Percentiles rank a stretch among this genome's conserved stretches.
phyloP scores from a whole-genome alignment of 1,284 basidiomycete genomes.

The Ceratobasidium sp. region DNA sequence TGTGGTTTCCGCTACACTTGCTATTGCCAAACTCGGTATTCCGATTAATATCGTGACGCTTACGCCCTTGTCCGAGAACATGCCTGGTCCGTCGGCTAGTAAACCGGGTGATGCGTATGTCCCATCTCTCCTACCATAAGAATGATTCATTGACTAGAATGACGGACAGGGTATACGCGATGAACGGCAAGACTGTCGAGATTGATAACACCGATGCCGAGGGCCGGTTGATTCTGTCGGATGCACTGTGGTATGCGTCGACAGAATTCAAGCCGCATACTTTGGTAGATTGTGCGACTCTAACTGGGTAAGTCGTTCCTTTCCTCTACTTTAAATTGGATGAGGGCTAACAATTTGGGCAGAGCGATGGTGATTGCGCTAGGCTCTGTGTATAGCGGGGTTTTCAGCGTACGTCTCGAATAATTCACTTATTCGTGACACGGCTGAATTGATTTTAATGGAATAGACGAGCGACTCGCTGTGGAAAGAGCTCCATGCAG shows the following conservation, averaged over 20 bases:
- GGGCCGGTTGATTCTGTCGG: conserved; percentile 84
- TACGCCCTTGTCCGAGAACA: conserved; percentile 87
- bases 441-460: conserved; percentile 24
- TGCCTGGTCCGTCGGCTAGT: conserved; percentile 87
- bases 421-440: neutral
- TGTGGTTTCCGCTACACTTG: conserved; percentile 78
- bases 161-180: conserved; percentile 77
- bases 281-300: conserved; percentile 87
- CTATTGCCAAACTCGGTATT: conserved; percentile 84
- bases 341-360: neutral
- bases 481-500: conserved; percentile 79
- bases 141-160: conserved; percentile 14
- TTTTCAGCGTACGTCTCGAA: conserved; percentile 74
- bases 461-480: conserved; percentile 77
- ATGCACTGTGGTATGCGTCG: conserved; percentile 88
- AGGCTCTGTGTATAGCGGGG: conserved; percentile 82
- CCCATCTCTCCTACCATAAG: neutral
- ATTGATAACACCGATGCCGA: conserved; percentile 93
- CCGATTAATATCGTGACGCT: conserved; percentile 84
- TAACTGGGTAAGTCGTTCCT: conserved; percentile 66
- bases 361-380: conserved; percentile 78
- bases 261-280: conserved; percentile 85
- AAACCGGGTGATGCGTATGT: conserved; percentile 88
- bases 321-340: conserved; percentile 35
- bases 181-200: conserved; percentile 91